Conservation (phyloP, 1,284 basidiomycete genomes). For the Cerrena zonata region DNA sequence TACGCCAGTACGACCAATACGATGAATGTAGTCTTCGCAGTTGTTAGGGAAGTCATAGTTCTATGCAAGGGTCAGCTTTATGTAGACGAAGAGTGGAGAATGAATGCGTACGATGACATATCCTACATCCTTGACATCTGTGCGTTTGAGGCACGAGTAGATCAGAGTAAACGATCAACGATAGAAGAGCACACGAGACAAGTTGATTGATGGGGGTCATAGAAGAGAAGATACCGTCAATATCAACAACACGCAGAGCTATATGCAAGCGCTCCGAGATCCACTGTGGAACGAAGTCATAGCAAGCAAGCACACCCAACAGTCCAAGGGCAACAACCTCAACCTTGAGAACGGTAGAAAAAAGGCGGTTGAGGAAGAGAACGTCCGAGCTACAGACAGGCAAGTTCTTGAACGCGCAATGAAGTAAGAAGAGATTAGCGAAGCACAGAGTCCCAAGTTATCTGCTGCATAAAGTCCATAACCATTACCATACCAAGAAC, state of each 20-base stretch:
- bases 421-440: slow-evolving; percentile 32
- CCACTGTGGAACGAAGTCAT: slow-evolving; percentile 29
- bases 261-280: slow-evolving; percentile 53
- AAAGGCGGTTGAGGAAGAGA: slow-evolving; percentile 27
- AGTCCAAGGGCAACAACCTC: slow-evolving; percentile 33
- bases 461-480: slow-evolving; percentile 36
- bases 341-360: slow-evolving; percentile 22
- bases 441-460: slow-evolving; percentile 26
- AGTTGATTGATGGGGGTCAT: slow-evolving; percentile 29
- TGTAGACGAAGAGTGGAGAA: slow-evolving; percentile 6
- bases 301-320: slow-evolving; percentile 26
- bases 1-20: slow-evolving; percentile 86
- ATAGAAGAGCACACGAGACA: slow-evolving; percentile 29
- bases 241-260: slow-evolving; percentile 30
- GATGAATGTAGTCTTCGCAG: slow-evolving; percentile 91
- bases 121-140: slow-evolving; percentile 93
- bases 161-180: slow-evolving; percentile 27
- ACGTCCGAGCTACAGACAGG: slow-evolving; percentile 51
- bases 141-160: slow-evolving; percentile 3
- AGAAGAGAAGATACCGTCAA: slow-evolving; percentile 46
- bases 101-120: slow-evolving; percentile 75
- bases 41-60: slow-evolving; percentile 98
- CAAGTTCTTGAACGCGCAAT: slow-evolving; percentile 40
- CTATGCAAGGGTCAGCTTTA: slow-evolving; percentile 35
- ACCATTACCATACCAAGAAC: slow-evolving; percentile 44